Base-by-base conservation (phyloP, 768 basidiomycete species). In the Rhodotorula toruloides region DNA sequence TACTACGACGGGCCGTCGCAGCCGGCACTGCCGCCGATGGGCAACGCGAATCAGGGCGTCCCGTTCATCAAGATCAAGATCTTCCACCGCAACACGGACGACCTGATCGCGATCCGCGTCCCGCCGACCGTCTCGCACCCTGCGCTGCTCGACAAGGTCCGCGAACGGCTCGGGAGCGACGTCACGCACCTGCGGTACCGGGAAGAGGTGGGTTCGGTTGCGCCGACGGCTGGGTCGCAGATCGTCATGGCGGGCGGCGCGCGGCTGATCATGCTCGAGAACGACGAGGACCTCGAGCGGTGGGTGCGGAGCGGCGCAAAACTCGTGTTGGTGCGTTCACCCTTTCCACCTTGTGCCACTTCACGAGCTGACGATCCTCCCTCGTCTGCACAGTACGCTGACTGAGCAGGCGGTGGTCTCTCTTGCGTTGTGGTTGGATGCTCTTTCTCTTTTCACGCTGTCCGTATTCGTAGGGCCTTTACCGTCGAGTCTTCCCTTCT, bases 31-130 rank as follows among this genome's bases (percentile, higher is more conserved):
- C 14, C 61, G 1, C 71, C 71, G 4, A 44, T 71, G 42, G 70
- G 70, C 25, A 71, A 43, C 47, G 59, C 67, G 6, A 72, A 72
- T 52, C 52, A 36, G 32, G 55, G 54, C 71, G 65, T 65, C 14
- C 89, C 93, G 31, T 98, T 92, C 78, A 83, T 98, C 72, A 99
- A 98, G 80, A 96, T 99, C 80, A 99, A 99, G 80, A 91, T 99
- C 50, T 96, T 96, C 77, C 90, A 96, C 79, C 85, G 89, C 44
- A 82, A 87, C 61, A 87, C 91, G 32, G 93, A 98, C 76, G 96
- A 99, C 77, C 80, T 98, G 60, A 91, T 98, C 69, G 96, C 96
- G 8, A 96, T 98, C 61, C 86, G 96, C 21, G 94, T 98, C 36
- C 92, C 94, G 76, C 96, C 96, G 31, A 84, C 83, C 57, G 92